A percentile compares a stretch with the other conserved stretches of the same genome.
phyloP scores from a whole-genome alignment of 331 rosid genomes.

The Quercus phellos region DNA sequence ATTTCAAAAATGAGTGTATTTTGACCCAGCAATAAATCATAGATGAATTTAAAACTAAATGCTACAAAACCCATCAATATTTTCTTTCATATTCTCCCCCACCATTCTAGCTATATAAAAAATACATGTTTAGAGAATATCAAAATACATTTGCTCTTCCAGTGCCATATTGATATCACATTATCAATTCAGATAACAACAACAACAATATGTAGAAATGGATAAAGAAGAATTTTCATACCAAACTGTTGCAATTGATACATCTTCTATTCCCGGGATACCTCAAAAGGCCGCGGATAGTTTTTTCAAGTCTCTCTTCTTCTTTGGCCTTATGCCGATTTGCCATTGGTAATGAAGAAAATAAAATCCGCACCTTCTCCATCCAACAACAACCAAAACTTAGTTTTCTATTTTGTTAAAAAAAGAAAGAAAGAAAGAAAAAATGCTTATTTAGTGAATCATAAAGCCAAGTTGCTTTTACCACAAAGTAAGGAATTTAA shows the following conservation, averaged over 20 bases:
- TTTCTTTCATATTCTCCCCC: background rate
- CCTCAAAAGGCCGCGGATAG: constrained; percentile 63
- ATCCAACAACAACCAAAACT: background rate
- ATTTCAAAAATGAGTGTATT: background rate
- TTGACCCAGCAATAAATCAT: background rate
- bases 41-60: background rate
- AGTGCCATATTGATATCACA: background rate
- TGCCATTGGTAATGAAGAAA: constrained; percentile 40
- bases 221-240: constrained; percentile 19
- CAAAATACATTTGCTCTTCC: background rate
- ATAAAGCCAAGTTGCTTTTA: background rate
- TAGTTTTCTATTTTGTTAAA: no score
- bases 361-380: constrained; percentile 13
- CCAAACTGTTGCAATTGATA: constrained; percentile 84
- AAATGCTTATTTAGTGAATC: background rate
- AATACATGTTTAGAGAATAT: no score
- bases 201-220: background rate
- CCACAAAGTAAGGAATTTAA: no score
- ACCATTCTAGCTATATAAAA: background rate
- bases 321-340: constrained; percentile 40
- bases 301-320: constrained; percentile 60
- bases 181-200: background rate
- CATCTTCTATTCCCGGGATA: constrained; percentile 79
- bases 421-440: background rate
- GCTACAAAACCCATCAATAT: background rate